These are phyloP conservation scores for Otatea glauca DNA, from an alignment of 176 grass and related monocot genomes.

Conservation along the genomic window DNA sequence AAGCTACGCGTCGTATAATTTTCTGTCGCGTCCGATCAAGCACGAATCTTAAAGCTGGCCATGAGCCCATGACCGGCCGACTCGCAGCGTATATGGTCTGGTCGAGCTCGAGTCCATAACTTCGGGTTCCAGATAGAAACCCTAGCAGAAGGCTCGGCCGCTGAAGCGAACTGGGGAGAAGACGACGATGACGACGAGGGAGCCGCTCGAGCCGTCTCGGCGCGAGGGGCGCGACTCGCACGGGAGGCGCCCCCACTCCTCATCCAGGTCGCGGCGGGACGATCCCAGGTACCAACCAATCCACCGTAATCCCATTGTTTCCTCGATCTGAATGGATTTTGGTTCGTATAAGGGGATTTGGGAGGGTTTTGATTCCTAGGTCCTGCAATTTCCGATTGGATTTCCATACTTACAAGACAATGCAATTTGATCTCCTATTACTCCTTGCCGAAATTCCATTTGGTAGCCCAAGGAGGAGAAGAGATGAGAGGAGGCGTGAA, in stretches of 20 bases:
- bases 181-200: constrained; percentile 43
- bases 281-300: constrained; percentile 48
- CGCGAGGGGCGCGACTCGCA: constrained; percentile 56
- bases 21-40: not conserved
- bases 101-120: not conserved
- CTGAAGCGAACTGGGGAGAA: not conserved
- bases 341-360: not conserved
- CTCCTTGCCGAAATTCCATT: constrained; percentile 1
- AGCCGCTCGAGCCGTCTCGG: constrained; percentile 48
- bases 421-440: not conserved
- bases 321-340: constrained; percentile 17
- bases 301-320: not conserved
- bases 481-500: constrained; percentile 55
- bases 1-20: not conserved
- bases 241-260: constrained; percentile 50
- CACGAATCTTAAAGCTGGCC: constrained; percentile 42
- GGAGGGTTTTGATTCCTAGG: not conserved
- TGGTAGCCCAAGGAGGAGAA: constrained; percentile 57
- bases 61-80: not conserved
- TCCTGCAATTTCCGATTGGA: not conserved
- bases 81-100: not conserved
- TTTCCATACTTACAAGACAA: not conserved
- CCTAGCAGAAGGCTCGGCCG: not conserved
- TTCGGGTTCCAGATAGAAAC: constrained; percentile 29
- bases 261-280: constrained; percentile 52